Conservation (phyloP, 129 eudicot genomes). For the Tagetes patula region DNA sequence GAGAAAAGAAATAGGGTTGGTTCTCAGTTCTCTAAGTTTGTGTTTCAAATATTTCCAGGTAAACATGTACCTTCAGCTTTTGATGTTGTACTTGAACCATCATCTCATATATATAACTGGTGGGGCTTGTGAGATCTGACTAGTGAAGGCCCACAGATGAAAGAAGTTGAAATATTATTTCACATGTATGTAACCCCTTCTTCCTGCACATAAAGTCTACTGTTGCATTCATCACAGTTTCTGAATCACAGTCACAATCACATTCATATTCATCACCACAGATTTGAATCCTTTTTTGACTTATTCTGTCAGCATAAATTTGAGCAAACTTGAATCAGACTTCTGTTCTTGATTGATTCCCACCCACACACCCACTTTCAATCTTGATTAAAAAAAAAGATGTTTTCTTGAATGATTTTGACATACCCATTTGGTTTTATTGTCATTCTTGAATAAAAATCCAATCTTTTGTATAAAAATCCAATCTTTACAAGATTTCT, state of each 20-base stretch:
- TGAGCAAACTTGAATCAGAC: constrained; percentile 55
- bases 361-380: constrained; percentile 27
- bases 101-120: constrained; percentile 16
- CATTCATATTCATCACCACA: constrained; percentile 30
- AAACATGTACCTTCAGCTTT: constrained; percentile 37
- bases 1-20: background rate
- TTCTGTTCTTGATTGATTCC: constrained; percentile 33
- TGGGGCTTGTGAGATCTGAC: constrained; percentile 41
- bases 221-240: constrained; percentile 63
- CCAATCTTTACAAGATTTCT: constrained; percentile 20
- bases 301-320: constrained; percentile 37
- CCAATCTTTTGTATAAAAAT: constrained; percentile 26
- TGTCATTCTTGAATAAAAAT: constrained; percentile 26
- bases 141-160: constrained; percentile 54
- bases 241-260: constrained; percentile 32
- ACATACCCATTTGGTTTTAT: constrained; percentile 11
- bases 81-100: constrained; percentile 22
- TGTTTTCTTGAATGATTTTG: constrained; percentile 20
- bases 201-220: constrained; percentile 44
- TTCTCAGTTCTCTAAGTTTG: background rate
- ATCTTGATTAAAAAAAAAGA: constrained; percentile 20
- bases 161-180: constrained; percentile 54
- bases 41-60: constrained; percentile 31
- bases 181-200: constrained; percentile 47
- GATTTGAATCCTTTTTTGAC: constrained; percentile 14